Conservation (phyloP, 148 eudicot species). For the Fagopyrum esculentum region DNA sequence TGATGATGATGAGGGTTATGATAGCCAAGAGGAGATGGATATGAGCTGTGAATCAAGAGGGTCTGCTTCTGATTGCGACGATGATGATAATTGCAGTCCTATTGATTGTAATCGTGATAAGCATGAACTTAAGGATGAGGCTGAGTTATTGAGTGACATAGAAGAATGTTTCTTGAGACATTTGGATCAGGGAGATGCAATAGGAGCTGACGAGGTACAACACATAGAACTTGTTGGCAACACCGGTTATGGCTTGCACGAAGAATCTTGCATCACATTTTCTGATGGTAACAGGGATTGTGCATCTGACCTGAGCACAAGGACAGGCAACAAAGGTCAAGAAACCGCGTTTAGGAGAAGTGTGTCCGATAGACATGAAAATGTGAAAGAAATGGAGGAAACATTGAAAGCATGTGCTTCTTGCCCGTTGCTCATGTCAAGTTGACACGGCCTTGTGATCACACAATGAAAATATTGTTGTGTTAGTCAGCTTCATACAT, state of each 20-base stretch:
- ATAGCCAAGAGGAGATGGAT: conserved; percentile 63
- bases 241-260: not conserved
- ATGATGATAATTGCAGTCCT: conserved; percentile 15
- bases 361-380: conserved; percentile 21
- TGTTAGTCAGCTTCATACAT: not conserved
- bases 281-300: conserved; percentile 26
- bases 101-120: conserved; percentile 10
- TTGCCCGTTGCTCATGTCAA: conserved; percentile 23
- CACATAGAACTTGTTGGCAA: not conserved
- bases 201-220: not conserved
- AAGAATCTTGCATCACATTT: conserved; percentile 14
- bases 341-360: conserved; percentile 14
- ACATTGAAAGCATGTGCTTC: conserved; percentile 23
- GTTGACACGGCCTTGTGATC: conserved; percentile 17
- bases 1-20: conserved; percentile 40
- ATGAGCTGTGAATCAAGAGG: conserved; percentile 55
- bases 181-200: conserved; percentile 30
- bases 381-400: conserved; percentile 28
- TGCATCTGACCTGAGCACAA: conserved; percentile 24
- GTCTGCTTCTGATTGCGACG: conserved; percentile 48
- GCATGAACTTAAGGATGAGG: conserved; percentile 32
- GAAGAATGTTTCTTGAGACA: conserved; percentile 70
- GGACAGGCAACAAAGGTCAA: conserved; percentile 24
- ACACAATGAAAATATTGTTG: not conserved
- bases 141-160: conserved; percentile 37